Base-by-base conservation (phyloP, 75 land plant genomes). In the Selaginella moellendorffii region DNA sequence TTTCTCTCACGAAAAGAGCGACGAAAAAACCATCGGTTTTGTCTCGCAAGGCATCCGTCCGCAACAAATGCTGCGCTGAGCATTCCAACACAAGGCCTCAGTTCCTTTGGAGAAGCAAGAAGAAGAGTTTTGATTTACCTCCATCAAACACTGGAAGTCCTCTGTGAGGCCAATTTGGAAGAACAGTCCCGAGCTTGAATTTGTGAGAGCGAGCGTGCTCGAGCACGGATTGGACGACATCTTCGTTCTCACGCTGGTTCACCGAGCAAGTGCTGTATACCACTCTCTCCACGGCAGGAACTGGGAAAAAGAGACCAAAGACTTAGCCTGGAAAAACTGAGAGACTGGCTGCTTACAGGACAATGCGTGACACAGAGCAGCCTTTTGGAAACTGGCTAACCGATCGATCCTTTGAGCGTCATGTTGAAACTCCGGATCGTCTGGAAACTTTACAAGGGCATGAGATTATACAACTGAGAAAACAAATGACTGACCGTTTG, bases 201-300 rank as follows among this genome's bases (percentile, higher is more conserved):
- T 78, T 69, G 20, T 63, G 54, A n/a, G 78, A 72, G 30, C 61
- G 24, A 25, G 97, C 97, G 23, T 78, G 58, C 18, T 81, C 76
- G 24, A 91, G 56, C 58, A 91, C 85, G 0, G 86, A 76, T 42
- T 68, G 64, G 14, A 91, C 65, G 26, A 91, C 97, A 72, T 91
- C 97, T 66, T 91, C 97, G 67, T 91, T 88, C 54, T 91, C 97
- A 17, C 46, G 54, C 67, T 87, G 93, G 64, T 88, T 73, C 36
- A 84, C 69, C 29, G 97, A 91, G 65, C 97, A 91, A 14, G 97
- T 91, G 78, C 97, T 91, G 71, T 91, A 91, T 17, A 91, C 95
- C 21, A 91, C 79, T 54, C 78, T 82, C 65, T 87, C 86, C 18
- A 85, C 88, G 31, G 78, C 65, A 30, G 95, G 93, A 77, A 91